These are phyloP conservation scores for Tillandsia leiboldiana DNA, from an alignment of 176 grass and related monocot species.

Conservation along the genomic window DNA sequence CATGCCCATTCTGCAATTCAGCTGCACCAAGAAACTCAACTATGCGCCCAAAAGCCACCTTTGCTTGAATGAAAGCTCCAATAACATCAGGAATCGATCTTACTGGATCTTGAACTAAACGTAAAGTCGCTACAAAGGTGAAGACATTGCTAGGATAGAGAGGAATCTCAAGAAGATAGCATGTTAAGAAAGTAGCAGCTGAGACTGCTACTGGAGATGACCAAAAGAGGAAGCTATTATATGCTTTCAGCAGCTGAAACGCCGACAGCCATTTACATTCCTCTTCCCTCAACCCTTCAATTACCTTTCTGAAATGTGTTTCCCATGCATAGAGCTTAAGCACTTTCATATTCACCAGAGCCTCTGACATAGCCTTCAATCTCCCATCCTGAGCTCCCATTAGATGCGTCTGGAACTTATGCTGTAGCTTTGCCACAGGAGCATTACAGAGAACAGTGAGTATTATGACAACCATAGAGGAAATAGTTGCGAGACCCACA, in stretches of 20 bases:
- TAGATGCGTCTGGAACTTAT: not conserved
- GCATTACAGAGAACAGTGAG: constrained; percentile 11
- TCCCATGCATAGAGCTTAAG: constrained; percentile 27
- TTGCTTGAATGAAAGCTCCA: constrained; percentile 11
- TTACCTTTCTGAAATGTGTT: constrained; percentile 4
- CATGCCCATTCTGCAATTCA: constrained; percentile 2
- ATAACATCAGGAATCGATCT: constrained; percentile 16
- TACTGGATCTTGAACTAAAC: constrained; percentile 18
- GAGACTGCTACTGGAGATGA: constrained; percentile 9
- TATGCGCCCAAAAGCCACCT: constrained; percentile 17
- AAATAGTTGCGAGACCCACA: constrained; percentile 6
- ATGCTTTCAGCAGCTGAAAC: not conserved
- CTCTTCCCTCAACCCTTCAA: constrained; percentile 7
- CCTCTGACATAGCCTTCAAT: constrained; percentile 19
- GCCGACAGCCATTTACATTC: constrained; percentile 17
- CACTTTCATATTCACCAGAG: constrained; percentile 18
- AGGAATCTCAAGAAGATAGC: constrained; percentile 8
- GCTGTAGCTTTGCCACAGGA: constrained; percentile 12
- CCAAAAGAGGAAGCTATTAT: constrained; percentile 15
- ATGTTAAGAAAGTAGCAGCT: constrained; percentile 12
- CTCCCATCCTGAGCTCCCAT: constrained; percentile 20
- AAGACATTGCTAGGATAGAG: constrained; percentile 14
- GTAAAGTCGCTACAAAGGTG: constrained; percentile 13
- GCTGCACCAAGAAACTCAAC: constrained; percentile 8
- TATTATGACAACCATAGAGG: constrained; percentile 1